These are phyloP conservation scores for Cladosporium cucumerinum DNA, from an alignment of 2,329 filamentous ascomycete genomes.

Conservation along the genomic window DNA sequence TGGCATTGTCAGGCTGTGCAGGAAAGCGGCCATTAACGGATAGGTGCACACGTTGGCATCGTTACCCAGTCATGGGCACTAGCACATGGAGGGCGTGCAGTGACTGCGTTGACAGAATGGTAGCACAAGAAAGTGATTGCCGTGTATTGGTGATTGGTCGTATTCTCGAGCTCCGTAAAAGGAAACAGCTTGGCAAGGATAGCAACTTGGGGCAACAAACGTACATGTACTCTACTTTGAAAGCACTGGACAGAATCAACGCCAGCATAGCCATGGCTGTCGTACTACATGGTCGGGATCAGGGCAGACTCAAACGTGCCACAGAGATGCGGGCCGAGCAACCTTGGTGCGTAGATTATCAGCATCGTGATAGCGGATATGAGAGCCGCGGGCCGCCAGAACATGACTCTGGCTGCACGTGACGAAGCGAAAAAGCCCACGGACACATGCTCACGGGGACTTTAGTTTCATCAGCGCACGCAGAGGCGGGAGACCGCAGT, in stretches of 20 bases:
- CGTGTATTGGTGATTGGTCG: constrained; percentile 3
- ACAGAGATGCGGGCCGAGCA: constrained; percentile 13
- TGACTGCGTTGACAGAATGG: constrained; percentile 17
- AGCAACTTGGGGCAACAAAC: constrained; percentile 14
- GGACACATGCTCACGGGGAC: constrained; percentile 9
- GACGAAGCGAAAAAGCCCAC: not conserved
- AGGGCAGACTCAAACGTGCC: not conserved
- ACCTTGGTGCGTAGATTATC: not conserved
- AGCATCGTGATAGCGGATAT: not conserved
- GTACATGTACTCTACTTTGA: constrained; percentile 1
- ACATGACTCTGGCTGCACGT: not conserved
- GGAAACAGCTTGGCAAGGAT: not conserved
- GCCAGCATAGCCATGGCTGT: constrained; percentile 13
- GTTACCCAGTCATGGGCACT: constrained; percentile 14
- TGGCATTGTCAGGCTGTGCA: constrained; percentile 18
- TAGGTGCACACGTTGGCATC: constrained; percentile 12
- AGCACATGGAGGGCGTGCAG: constrained; percentile 15
- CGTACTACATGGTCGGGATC: constrained; percentile 11
- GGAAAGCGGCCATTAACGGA: constrained; percentile 9
- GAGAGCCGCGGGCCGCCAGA: constrained; percentile 7
- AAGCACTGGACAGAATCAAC: constrained; percentile 6
- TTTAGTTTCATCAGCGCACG: not conserved
- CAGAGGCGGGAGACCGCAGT: constrained; percentile 4
- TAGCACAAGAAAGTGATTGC: constrained; percentile 3
- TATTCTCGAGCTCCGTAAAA: not conserved